These are phyloP conservation scores for Sisymbrium irio DNA, from an alignment of 345 rosid genomes.

Conservation along the genomic window DNA sequence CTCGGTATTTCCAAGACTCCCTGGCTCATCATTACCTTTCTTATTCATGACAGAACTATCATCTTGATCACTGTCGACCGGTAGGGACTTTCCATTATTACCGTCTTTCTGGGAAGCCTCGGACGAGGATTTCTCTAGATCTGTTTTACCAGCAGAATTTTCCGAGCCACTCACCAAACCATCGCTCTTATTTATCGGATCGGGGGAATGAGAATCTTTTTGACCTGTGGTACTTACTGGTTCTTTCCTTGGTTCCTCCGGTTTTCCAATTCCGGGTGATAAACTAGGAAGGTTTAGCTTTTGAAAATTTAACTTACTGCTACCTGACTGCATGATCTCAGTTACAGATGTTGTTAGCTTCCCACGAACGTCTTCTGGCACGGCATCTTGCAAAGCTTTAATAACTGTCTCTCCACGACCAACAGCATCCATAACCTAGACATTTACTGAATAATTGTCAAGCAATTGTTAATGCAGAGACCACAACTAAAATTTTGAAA, in stretches of 20 bases:
- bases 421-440: constrained; percentile 85
- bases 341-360: constrained; percentile 69
- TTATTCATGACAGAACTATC: constrained; percentile 36
- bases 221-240: constrained; percentile 34
- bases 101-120: constrained; percentile 40
- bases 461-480: constrained; percentile 26
- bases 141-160: constrained; percentile 37
- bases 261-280: constrained; percentile 35
- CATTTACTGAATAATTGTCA: constrained; percentile 31
- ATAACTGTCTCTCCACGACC: constrained; percentile 81
- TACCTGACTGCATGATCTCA: constrained; percentile 55
- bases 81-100: constrained; percentile 41
- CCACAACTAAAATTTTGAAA: background rate
- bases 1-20: constrained; percentile 40
- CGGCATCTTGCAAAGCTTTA: constrained; percentile 85
- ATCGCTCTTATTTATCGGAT: constrained; percentile 43
- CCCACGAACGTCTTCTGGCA: constrained; percentile 91
- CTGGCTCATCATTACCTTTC: constrained; percentile 41
- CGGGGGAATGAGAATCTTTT: constrained; percentile 39
- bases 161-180: constrained; percentile 38
- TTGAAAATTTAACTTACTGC: constrained; percentile 48
- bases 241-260: constrained; percentile 41
- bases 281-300: constrained; percentile 47
- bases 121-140: constrained; percentile 38
- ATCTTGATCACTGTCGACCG: constrained; percentile 34